Evolutionary conservation across 2,329 filamentous ascomycete genomes (phyloP).

Genomic region (Grosmannia penicillata): DNA sequence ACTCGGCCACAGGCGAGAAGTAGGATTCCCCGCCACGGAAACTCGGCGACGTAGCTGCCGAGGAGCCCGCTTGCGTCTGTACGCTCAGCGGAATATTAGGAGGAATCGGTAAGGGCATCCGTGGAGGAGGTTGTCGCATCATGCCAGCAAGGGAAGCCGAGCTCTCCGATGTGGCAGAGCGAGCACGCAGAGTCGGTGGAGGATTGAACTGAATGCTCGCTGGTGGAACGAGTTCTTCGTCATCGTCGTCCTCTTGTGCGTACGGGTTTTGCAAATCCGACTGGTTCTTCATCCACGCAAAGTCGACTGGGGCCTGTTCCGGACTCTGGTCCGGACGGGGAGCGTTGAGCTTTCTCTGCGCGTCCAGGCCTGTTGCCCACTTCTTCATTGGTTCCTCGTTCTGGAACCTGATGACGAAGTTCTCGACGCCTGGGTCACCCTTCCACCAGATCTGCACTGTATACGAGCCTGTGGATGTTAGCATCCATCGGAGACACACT

Average conservation of each 20-base stretch:
- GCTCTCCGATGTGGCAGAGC: constrained; percentile 63
- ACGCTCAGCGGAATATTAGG: constrained; percentile 51
- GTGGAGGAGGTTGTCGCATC: constrained; percentile 47
- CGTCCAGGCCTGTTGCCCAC: constrained; percentile 70
- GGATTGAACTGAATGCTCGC: not conserved
- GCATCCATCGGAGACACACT: constrained; percentile 4
- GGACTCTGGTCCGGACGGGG: constrained; percentile 30
- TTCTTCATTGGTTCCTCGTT: constrained; percentile 90
- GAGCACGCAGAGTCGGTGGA: constrained; percentile 37
- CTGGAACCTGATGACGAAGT: constrained; percentile 85
- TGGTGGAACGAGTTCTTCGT: constrained; percentile 27
- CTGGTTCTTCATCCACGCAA: constrained; percentile 63
- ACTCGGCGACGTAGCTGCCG: constrained; percentile 40
- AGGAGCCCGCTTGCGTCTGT: constrained; percentile 36
- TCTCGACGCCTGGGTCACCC: constrained; percentile 87
- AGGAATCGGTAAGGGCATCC: constrained; percentile 53
- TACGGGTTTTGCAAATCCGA: constrained; percentile 68
- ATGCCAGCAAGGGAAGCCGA: constrained; percentile 41
- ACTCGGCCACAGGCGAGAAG: constrained; percentile 78
- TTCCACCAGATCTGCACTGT: constrained; percentile 98
- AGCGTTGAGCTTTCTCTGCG: constrained; percentile 51
- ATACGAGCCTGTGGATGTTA: constrained; percentile 55
- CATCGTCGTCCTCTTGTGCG: constrained; percentile 45
- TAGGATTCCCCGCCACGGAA: constrained; percentile 64
- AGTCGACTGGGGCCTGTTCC: constrained; percentile 50